phyloP scores from a whole-genome alignment of 768 basidiomycete genomes.

The Boletus rubroflammeus region DNA sequence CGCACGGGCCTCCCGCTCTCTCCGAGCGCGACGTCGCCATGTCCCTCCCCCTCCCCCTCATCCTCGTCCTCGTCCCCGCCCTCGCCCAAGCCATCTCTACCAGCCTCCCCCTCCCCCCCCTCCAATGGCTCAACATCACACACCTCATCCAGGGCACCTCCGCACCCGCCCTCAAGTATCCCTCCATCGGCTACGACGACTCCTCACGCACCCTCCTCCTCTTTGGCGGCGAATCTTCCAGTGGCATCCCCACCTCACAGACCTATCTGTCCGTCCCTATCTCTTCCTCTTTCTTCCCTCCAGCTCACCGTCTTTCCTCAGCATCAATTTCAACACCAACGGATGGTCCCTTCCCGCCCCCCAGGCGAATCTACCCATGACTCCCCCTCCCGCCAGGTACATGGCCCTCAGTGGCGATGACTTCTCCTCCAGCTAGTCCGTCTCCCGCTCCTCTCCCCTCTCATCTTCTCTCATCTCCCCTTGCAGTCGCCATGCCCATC shows the following conservation, averaged over 20 bases:
- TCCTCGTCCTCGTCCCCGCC: constrained; percentile 18
- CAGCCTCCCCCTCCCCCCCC: constrained; percentile 40
- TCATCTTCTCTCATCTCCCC: constrained; percentile 14
- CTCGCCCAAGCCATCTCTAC: constrained; percentile 51
- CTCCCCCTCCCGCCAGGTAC: constrained; percentile 58
- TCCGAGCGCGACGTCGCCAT: constrained; percentile 22
- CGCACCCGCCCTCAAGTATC: constrained; percentile 62
- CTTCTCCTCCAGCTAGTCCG: constrained; percentile 80
- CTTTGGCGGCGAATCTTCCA: constrained; percentile 72
- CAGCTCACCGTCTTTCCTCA: constrained; percentile 23
- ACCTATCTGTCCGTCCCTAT: constrained; percentile 59
- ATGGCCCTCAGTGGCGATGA: constrained; percentile 64
- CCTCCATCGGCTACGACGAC: constrained; percentile 58
- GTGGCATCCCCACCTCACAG: constrained; percentile 56
- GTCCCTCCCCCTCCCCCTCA: constrained; percentile 2
- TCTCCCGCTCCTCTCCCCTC: constrained; percentile 17
- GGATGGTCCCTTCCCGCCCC: constrained; percentile 59
- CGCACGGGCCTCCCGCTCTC: constrained; percentile 24
- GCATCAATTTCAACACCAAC: constrained; percentile 59
- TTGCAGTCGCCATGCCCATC: constrained; percentile 65
- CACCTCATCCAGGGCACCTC: constrained; percentile 49
- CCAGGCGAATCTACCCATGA: constrained; percentile 43
- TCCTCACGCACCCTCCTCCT: constrained; percentile 56
- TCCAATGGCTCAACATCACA: constrained; percentile 68
- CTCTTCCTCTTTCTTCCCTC: not conserved